phyloP scores from a whole-genome alignment of 75 land plant species.

The Chamaecyparis obtusa region DNA sequence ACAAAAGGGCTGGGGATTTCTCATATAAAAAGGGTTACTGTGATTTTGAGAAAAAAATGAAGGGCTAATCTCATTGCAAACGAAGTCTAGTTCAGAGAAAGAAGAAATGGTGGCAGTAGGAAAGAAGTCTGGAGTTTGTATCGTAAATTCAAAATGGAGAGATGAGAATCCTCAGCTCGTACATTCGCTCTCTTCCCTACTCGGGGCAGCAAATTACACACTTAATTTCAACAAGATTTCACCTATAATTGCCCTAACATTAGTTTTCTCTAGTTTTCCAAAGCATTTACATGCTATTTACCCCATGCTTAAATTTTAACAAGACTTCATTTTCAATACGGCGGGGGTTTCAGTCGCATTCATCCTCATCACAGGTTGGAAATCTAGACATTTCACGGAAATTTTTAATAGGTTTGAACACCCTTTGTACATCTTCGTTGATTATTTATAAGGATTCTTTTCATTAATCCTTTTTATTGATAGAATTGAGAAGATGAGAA shows the following conservation, averaged over 20 bases:
- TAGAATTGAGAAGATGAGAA: slow-evolving; percentile 65
- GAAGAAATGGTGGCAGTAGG: neutral
- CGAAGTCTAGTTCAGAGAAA: neutral
- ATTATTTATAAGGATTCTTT: neutral
- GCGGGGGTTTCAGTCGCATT: slow-evolving; percentile 77
- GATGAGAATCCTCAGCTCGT: slow-evolving; percentile 63
- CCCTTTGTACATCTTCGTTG: neutral
- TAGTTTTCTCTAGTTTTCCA: neutral
- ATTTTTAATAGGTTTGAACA: slow-evolving; percentile 42
- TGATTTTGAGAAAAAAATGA: too few species aligned
- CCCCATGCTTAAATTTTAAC: neutral
- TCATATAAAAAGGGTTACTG: too few species aligned
- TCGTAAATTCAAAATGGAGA: slow-evolving; percentile 65
- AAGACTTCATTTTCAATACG: slow-evolving; percentile 89
- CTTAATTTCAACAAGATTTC: slow-evolving; percentile 58
- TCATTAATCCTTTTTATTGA: neutral
- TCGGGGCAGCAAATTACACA: slow-evolving; percentile 56
- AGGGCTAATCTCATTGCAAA: too few species aligned
- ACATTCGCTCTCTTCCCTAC: slow-evolving; percentile 46
- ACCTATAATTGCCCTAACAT: slow-evolving; percentile 39
- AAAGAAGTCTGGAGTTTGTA: slow-evolving; percentile 51
- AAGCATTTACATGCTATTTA: neutral
- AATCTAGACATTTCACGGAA: slow-evolving; percentile 13
- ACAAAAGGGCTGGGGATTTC: too few species aligned
- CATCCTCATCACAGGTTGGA: slow-evolving; percentile 58